phyloP scores from a whole-genome alignment of 441 rosid species.

The Adansonia grandidieri region DNA sequence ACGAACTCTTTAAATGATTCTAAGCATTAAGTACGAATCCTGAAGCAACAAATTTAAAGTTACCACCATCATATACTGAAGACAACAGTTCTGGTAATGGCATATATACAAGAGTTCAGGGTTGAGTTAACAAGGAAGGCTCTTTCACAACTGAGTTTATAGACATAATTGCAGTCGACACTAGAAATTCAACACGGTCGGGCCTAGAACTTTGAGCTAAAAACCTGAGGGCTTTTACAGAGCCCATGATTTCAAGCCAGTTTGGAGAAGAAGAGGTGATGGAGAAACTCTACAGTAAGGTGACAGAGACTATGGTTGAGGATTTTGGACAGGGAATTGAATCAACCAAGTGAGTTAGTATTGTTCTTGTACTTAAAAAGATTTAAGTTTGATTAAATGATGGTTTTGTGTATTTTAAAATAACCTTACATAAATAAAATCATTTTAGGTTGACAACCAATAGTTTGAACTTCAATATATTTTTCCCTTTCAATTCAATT shows the following conservation, averaged over 20 bases:
- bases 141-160: no score
- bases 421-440: no score
- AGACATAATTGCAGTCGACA: no score
- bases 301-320: neutral
- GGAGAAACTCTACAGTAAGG: neutral
- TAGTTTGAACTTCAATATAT: no score
- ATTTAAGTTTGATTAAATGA: neutral
- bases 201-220: neutral
- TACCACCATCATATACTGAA: constrained; percentile 62
- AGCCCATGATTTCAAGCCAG: neutral
- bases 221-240: neutral
- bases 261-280: neutral
- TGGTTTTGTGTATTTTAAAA: no score
- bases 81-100: constrained; percentile 41
- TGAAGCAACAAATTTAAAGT: constrained; percentile 61
- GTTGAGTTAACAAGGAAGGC: no score
- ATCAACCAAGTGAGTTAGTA: neutral
- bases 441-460: no score
- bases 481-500: no score
- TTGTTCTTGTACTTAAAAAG: neutral
- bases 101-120: constrained; percentile 48
- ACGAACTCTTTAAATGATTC: constrained; percentile 57
- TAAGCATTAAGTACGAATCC: constrained; percentile 59
- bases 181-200: neutral
- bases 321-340: neutral